A percentile compares a stretch with the other conserved stretches of the same genome.
Conservation (phyloP, 495 filamentous ascomycete genomes). For the Jackrogersella multiformis region DNA sequence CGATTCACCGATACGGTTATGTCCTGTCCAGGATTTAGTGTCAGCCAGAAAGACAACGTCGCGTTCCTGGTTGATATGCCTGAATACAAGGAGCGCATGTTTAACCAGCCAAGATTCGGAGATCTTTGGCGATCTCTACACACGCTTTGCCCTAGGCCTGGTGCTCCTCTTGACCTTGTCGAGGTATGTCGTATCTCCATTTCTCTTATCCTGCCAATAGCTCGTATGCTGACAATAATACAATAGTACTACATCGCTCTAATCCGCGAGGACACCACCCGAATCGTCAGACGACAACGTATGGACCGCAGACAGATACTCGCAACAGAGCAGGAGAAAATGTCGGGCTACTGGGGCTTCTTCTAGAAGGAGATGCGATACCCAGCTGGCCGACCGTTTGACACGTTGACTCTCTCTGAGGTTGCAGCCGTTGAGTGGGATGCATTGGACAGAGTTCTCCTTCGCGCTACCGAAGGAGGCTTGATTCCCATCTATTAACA, state of each 20-base stretch:
- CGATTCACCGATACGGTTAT: slow-evolving; percentile 68
- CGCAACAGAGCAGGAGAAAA: slow-evolving; percentile 42
- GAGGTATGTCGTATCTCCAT: slow-evolving; percentile 52
- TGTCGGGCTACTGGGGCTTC: slow-evolving; percentile 54
- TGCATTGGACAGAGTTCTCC: slow-evolving; percentile 52
- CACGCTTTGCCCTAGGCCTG: slow-evolving; percentile 53
- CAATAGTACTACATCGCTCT: slow-evolving; percentile 62
- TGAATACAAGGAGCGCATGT: slow-evolving; percentile 31
- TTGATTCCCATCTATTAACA: slow-evolving; percentile 7
- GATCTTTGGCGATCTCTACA: slow-evolving; percentile 54
- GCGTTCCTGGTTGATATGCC: slow-evolving; percentile 41
- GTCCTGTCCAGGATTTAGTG: slow-evolving; percentile 70
- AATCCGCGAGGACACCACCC: slow-evolving; percentile 58
- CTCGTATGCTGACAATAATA: slow-evolving; percentile 29
- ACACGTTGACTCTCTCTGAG: slow-evolving; percentile 48
- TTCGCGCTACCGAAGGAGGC: slow-evolving; percentile 42
- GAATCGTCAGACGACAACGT: slow-evolving; percentile 28
- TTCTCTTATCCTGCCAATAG: slow-evolving; percentile 1
- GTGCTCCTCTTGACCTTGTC: slow-evolving; percentile 53
- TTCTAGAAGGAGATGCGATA: slow-evolving; percentile 53
- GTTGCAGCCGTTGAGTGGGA: slow-evolving; percentile 50
- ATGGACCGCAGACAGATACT: slow-evolving; percentile 47
- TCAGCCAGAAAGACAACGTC: slow-evolving; percentile 66
- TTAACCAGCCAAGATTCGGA: slow-evolving; percentile 51
- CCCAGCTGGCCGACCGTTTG: slow-evolving; percentile 42